These are phyloP conservation scores for Neurospora sp. DNA, from an alignment of 495 filamentous ascomycete species.

Conservation along the genomic window DNA sequence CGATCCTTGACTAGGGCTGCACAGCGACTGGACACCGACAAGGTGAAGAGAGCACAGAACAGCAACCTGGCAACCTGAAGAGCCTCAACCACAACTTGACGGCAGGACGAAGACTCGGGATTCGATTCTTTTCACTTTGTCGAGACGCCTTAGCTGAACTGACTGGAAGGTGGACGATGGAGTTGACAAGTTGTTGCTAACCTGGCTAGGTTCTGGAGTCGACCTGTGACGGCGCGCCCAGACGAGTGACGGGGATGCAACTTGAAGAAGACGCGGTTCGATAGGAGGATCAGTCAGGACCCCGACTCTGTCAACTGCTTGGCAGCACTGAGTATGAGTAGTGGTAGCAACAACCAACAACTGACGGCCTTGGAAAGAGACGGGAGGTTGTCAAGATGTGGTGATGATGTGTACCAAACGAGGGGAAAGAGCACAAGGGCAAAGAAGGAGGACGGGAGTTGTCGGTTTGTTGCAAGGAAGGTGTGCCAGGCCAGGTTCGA, in stretches of 20 bases:
- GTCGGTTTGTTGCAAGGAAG: neutral
- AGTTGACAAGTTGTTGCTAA: neutral
- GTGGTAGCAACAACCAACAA: neutral
- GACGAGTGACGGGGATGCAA: neutral
- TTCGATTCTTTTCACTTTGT: neutral
- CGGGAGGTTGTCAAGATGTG: neutral
- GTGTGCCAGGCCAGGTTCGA: neutral
- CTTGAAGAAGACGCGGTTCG: neutral
- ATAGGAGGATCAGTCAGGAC: neutral
- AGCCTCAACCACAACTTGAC: neutral
- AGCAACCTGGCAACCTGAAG: neutral
- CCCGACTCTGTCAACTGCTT: neutral
- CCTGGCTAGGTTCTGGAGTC: neutral
- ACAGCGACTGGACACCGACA: neutral
- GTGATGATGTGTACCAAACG: neutral
- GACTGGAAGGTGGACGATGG: neutral
- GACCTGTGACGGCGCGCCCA: neutral
- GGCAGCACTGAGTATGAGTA: neutral
- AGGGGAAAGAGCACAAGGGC: neutral
- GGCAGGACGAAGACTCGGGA: neutral
- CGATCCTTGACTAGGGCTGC: neutral
- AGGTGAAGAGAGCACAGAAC: neutral
- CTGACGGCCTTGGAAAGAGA: neutral
- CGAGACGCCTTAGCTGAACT: neutral
- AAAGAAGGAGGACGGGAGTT: neutral